Conservation (phyloP, 257 asterid genomes). For the Rehmannia glutinosa region DNA sequence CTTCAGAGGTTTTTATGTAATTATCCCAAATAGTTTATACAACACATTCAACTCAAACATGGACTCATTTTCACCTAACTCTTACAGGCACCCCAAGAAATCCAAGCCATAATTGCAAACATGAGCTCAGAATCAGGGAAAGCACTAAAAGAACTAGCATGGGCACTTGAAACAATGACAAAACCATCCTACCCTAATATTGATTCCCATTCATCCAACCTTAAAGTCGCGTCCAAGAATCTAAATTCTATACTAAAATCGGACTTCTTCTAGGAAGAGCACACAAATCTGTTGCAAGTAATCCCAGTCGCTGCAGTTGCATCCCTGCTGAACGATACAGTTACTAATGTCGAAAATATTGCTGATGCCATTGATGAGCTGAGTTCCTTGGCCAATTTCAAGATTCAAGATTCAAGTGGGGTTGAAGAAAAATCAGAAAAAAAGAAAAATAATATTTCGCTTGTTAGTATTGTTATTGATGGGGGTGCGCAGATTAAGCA, state of each 20-base stretch:
- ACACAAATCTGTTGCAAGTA: slow-evolving; percentile 30
- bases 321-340: slow-evolving; percentile 49
- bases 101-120: slow-evolving; percentile 25
- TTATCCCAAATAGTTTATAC: too few species aligned
- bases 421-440: neutral
- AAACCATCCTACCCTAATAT: slow-evolving; percentile 30
- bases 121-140: slow-evolving; percentile 63
- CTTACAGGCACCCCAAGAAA: slow-evolving; percentile 52
- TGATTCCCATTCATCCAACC: slow-evolving; percentile 29
- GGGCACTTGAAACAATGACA: slow-evolving; percentile 45
- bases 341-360: slow-evolving; percentile 38
- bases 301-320: slow-evolving; percentile 54
- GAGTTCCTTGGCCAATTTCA: slow-evolving; percentile 53
- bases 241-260: slow-evolving; percentile 47
- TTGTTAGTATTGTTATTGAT: slow-evolving; percentile 21
- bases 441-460: neutral
- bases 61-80: too few species aligned
- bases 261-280: slow-evolving; percentile 28
- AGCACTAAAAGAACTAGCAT: slow-evolving; percentile 55
- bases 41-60: too few species aligned
- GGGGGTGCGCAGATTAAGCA: slow-evolving; percentile 11
- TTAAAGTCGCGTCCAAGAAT: slow-evolving; percentile 37
- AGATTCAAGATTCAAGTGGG: slow-evolving; percentile 5
- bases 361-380: slow-evolving; percentile 55
- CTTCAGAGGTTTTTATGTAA: too few species aligned